Evolutionary conservation across 108 stramenopile genomes (phyloP), one percentile per base, ranked within the genome.

Genomic region (Pseudonitzschia pungens): DNA sequence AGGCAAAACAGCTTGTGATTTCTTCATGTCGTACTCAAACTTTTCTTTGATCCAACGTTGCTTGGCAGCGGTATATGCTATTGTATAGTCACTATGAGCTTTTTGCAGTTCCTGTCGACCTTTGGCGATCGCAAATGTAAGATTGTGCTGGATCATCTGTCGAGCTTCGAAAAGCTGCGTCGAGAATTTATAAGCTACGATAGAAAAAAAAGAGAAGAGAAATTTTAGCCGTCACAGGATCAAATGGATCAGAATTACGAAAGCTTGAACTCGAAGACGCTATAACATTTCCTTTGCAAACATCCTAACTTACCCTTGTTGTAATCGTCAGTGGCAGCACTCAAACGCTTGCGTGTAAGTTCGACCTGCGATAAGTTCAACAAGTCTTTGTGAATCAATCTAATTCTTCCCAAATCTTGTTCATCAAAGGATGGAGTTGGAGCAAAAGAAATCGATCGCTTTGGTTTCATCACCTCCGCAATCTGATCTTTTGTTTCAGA

Each of bases 381-480:
- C 52, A 87, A 58, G 31, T 87, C 87, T 14, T 54, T 57, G 33
- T 91, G 92, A 41, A 94, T 74, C 12, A 73, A 65, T 65, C 71
- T 69, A 32, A 91, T 79, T 1, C 90, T 76, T 21, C 70, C 52
- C 56, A 85, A 59, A 75, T 91, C 92, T 70, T 89, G 89, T 15
- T 86, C 81, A 68, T 86, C 60, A 55, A 91, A 91, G 2, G 89
- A 90, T 40, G 92, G 92, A 24, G 83, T 83, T 31, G 92, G 80
- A 29, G 54, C 71, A 26, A 91, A 59, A 2, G 89, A 87, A 72
- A 91, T 85, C 9, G 77, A 79, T 43, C 78, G 81, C 33, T 68
- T 78, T 56, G 60, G 60, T 55, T 55, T 71, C 60, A 41, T 60
- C 12, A 14, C 40, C 73, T 58, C 54, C 24, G 29, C 22, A 64